phyloP scores from a whole-genome alignment of 140 eudicot genomes.

The Artemisia princeps region DNA sequence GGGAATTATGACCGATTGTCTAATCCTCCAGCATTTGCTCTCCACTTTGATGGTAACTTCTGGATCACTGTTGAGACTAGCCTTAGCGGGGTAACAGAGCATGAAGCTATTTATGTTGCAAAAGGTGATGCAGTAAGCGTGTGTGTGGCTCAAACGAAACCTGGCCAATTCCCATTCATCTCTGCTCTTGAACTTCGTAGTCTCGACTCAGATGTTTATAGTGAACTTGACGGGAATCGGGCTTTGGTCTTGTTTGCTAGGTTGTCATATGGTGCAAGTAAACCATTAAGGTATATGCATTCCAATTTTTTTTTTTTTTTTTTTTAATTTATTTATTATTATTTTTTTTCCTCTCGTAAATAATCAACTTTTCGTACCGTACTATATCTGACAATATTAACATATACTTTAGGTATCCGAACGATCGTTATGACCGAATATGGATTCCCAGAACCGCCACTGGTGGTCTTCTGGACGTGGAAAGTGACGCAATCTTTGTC shows the following conservation, averaged over 20 bases:
- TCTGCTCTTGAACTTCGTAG: constrained; percentile 9
- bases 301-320: too few species aligned
- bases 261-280: background rate
- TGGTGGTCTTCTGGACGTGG: background rate
- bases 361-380: background rate
- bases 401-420: constrained; percentile 18
- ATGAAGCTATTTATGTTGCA: too few species aligned
- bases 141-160: constrained; percentile 2
- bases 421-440: constrained; percentile 38
- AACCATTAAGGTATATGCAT: too few species aligned
- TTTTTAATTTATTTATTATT: too few species aligned
- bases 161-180: constrained; percentile 8
- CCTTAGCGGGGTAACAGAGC: too few species aligned
- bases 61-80: background rate
- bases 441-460: constrained; percentile 23
- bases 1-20: background rate
- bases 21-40: background rate
- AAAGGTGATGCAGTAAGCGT: background rate
- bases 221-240: background rate
- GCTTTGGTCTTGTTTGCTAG: background rate
- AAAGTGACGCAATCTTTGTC: constrained; percentile 12
- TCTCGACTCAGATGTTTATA: background rate
- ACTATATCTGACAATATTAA: background rate
- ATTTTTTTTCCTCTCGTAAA: background rate
- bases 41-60: background rate